phyloP scores from a whole-genome alignment of 495 filamentous ascomycete species.

The Neurospora discreta region DNA sequence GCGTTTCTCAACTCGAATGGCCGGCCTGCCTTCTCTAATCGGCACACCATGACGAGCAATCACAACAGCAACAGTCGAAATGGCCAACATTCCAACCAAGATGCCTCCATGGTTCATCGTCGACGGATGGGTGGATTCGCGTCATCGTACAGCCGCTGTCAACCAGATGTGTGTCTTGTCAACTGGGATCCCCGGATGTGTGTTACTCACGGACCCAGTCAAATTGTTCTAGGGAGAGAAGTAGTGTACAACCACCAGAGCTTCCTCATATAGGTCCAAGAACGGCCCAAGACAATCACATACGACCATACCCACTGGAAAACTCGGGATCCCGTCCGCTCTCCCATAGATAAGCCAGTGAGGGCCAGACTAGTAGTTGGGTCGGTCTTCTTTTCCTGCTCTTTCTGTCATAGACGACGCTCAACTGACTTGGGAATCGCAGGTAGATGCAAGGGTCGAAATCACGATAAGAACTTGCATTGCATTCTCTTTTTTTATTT shows the following conservation, averaged over 20 bases:
- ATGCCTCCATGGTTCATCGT: no score
- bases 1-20: not conserved
- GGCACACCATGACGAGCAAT: not conserved
- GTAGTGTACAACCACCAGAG: not conserved
- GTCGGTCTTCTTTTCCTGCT: conserved; percentile 17
- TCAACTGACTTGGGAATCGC: no score
- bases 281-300: conserved; percentile 3
- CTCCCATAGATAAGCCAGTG: no score
- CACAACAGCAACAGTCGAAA: not conserved
- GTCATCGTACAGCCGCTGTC: not conserved
- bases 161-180: not conserved
- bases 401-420: no score
- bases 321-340: conserved; percentile 14
- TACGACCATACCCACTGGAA: conserved; percentile 36
- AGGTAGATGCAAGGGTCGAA: no score
- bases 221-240: no score
- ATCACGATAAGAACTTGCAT: no score
- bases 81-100: no score
- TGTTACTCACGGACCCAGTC: not conserved
- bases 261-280: not conserved
- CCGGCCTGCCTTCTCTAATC: not conserved
- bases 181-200: not conserved
- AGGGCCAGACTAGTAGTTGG: conserved; percentile 25
- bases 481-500: no score
- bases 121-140: no score